Conservation (phyloP, 1,284 basidiomycete genomes). For the Cerioporus squamosus region DNA sequence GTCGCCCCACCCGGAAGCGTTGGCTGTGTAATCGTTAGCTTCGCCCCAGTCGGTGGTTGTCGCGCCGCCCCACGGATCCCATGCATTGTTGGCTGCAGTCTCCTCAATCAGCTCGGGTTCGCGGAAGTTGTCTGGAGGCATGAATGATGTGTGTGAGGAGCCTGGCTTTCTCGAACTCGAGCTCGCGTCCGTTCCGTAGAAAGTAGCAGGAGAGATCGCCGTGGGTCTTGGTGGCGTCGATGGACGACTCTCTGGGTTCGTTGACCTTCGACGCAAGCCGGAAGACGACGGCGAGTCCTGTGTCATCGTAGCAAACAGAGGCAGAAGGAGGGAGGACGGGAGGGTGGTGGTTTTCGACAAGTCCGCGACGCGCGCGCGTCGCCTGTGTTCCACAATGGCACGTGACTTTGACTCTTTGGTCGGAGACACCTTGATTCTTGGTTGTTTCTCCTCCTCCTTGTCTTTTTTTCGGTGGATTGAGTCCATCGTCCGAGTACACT, state of each 20-base stretch:
- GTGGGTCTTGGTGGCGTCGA: conserved; percentile 12
- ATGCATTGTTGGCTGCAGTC: conserved; percentile 30
- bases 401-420: no score
- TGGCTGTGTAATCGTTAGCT: neutral
- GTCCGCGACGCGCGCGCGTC: conserved; percentile 5
- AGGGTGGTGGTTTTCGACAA: neutral
- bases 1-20: conserved; percentile 20
- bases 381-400: neutral
- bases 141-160: conserved; percentile 37
- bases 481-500: no score
- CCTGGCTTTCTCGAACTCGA: conserved; percentile 16
- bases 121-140: conserved; percentile 39
- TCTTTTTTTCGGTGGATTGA: no score
- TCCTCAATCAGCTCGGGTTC: conserved; percentile 50
- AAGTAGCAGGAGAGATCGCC: conserved; percentile 16
- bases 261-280: conserved; percentile 4
- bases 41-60: conserved; percentile 15
- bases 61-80: no score
- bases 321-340: neutral
- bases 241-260: conserved; percentile 10
- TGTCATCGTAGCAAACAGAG: conserved; percentile 9
- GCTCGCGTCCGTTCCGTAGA: conserved; percentile 16
- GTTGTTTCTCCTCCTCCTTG: no score
- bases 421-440: no score
- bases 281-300: conserved; percentile 11